Evolutionary conservation across 129 eudicot species (phyloP).

Genomic region (Heracleum sosnowskyi): DNA sequence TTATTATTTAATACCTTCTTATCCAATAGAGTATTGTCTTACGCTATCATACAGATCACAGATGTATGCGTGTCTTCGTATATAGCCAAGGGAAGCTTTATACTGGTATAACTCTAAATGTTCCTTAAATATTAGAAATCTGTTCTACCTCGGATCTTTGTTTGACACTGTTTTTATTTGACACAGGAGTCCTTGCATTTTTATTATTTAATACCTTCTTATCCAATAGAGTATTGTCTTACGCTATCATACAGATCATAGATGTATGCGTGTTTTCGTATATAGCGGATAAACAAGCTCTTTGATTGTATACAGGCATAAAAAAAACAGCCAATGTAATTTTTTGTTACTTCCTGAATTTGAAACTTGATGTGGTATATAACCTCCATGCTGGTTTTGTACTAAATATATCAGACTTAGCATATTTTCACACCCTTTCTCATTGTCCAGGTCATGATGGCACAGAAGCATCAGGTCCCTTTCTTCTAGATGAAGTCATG

Average conservation of each 20-base stretch:
- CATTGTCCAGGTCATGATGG: slow-evolving; percentile 39
- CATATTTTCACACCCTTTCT: neutral
- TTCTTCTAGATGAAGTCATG: slow-evolving; percentile 63
- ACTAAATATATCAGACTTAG: neutral
- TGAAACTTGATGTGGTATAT: neutral
- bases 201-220: neutral
- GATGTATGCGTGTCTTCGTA: neutral
- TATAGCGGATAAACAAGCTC: neutral
- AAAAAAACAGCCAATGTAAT: neutral
- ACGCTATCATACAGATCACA: neutral
- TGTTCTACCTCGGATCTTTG: neutral
- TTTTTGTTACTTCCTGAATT: neutral
- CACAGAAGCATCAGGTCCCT: slow-evolving; percentile 38
- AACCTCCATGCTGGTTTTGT: neutral
- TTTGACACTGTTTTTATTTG: neutral
- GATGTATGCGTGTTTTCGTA: neutral
- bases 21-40: neutral
- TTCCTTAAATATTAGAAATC: neutral
- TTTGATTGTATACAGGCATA: neutral
- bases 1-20: neutral
- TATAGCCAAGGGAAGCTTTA: neutral
- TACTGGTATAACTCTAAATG: neutral
- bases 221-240: neutral
- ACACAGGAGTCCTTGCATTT: neutral
- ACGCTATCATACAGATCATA: neutral